Base-by-base conservation (phyloP, 2,329 filamentous ascomycete species). In the Clonostachys solani region DNA sequence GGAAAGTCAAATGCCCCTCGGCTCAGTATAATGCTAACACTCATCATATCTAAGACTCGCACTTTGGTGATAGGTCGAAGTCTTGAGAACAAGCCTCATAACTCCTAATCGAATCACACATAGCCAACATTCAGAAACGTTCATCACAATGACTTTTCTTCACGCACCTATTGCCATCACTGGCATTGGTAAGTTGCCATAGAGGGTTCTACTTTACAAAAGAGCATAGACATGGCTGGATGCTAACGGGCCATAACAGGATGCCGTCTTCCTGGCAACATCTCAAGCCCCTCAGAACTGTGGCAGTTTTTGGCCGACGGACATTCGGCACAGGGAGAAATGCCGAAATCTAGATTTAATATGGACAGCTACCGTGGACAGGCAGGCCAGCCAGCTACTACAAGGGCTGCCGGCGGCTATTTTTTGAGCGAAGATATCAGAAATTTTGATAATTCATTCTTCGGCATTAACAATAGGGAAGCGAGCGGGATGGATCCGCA, bases 291-390 rank as follows among this genome's bases (percentile, higher is more conserved):
- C 5, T 38, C 49, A 7, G 47, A 35, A n/a, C 42, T 56, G 19
- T 56, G 54, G 54, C 48, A 55, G 15, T 46, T 55, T 17, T 38
- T 56, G 3, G 45, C 36, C 29, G 38, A 56, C 12, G 42, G 50
- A 34, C 23, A 42, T 9, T 44, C 47, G 48, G 35, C 50, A 9
- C 37, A 44, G 8, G 48, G 44, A 13, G 36, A 41, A 19, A 16
- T 50, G 34, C 41, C 38, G 0, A 42, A 47, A 15, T 45, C 43
- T 40, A 44, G 45, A 19, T 44, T 42, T 7, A 49, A 47, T 8
- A 17, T 44, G 17, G 42, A 46, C 5, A 23, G 47, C 1, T 46
- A 44, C 41, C 47, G 42, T 36, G 42, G 47, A 33, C 36, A 17
- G 12, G 15, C 17, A 16, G 36, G 38, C 33, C 16, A 23, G 12